A percentile compares a stretch with the other conserved stretches of the same genome.
These are phyloP conservation scores for Moricandia arvensis DNA, from an alignment of 345 rosid species.

Conservation along the genomic window DNA sequence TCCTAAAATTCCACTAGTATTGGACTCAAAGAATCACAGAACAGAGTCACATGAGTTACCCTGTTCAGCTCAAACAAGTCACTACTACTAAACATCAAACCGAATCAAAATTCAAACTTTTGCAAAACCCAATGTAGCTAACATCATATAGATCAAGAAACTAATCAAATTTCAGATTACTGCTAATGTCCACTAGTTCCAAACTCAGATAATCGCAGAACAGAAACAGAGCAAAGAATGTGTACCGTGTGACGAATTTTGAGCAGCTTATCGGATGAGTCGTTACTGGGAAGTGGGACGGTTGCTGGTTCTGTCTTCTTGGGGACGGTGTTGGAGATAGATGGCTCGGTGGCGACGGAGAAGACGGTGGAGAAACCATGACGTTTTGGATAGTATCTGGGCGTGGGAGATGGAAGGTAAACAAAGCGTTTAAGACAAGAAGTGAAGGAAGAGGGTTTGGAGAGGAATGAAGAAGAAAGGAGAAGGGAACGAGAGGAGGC, in stretches of 20 bases:
- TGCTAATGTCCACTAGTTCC: too few species aligned
- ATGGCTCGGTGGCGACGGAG: slow-evolving; percentile 57
- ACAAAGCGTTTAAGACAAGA: slow-evolving; percentile 45
- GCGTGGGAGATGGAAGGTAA: slow-evolving; percentile 35
- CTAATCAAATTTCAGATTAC: too few species aligned
- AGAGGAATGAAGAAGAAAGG: slow-evolving; percentile 41
- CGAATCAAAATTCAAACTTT: too few species aligned
- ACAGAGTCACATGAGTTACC: too few species aligned
- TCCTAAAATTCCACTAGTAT: not conserved
- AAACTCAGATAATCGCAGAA: too few species aligned
- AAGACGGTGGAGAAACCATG: slow-evolving; percentile 40
- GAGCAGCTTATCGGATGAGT: slow-evolving; percentile 69
- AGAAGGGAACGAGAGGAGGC: slow-evolving; percentile 46
- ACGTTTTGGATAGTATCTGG: slow-evolving; percentile 29
- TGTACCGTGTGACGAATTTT: slow-evolving; percentile 86
- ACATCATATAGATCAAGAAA: too few species aligned
- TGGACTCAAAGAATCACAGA: not conserved
- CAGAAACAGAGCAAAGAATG: slow-evolving; percentile 11
- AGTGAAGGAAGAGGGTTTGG: slow-evolving; percentile 40
- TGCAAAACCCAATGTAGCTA: too few species aligned
- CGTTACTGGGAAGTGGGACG: slow-evolving; percentile 73
- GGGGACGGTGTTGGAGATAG: slow-evolving; percentile 39
- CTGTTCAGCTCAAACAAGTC: too few species aligned
- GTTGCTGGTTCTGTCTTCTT: slow-evolving; percentile 35
- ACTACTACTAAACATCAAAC: too few species aligned